Conservation (phyloP, 768 basidiomycete species). For the Pluteus cervinus region DNA sequence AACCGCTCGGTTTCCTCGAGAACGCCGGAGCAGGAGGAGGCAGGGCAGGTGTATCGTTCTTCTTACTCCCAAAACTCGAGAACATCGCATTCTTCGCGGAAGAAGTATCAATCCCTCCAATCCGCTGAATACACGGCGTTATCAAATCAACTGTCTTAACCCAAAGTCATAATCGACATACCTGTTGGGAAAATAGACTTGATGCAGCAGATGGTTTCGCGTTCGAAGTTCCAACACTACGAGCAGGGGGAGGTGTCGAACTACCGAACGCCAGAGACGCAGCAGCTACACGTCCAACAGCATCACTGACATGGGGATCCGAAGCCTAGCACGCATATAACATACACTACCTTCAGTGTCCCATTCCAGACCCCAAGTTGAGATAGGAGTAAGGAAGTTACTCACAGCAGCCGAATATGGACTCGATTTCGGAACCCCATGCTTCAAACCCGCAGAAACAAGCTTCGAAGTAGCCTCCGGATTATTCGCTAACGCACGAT, state of each 20-base stretch:
- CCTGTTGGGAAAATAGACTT: too few relatives aligned
- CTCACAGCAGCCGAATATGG: constrained; percentile 31
- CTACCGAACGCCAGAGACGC: constrained; percentile 6
- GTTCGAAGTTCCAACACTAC: background rate
- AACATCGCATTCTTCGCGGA: constrained; percentile 41
- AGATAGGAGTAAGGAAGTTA: constrained; percentile 6
- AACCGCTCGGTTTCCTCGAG: constrained; percentile 8
- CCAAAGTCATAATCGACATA: too few relatives aligned
- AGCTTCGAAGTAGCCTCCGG: constrained; percentile 35
- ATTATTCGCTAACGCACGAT: constrained; percentile 37
- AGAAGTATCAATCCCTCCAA: constrained; percentile 54
- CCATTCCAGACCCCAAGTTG: constrained; percentile 8
- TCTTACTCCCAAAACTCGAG: constrained; percentile 36
- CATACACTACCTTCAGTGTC: too few relatives aligned
- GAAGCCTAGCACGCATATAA: too few relatives aligned
- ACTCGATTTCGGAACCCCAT: constrained; percentile 27
- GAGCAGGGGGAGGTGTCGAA: constrained; percentile 17
- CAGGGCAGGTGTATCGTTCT: constrained; percentile 12
- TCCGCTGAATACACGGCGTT: constrained; percentile 32
- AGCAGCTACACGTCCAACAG: constrained; percentile 4
- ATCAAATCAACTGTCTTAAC: background rate
- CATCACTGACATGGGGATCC: too few relatives aligned
- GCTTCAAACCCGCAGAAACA: constrained; percentile 35
- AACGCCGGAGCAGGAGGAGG: background rate
- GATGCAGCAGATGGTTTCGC: background rate